phyloP scores from a whole-genome alignment of 108 stramenopile genomes.

The Schizochytrium sp. region DNA sequence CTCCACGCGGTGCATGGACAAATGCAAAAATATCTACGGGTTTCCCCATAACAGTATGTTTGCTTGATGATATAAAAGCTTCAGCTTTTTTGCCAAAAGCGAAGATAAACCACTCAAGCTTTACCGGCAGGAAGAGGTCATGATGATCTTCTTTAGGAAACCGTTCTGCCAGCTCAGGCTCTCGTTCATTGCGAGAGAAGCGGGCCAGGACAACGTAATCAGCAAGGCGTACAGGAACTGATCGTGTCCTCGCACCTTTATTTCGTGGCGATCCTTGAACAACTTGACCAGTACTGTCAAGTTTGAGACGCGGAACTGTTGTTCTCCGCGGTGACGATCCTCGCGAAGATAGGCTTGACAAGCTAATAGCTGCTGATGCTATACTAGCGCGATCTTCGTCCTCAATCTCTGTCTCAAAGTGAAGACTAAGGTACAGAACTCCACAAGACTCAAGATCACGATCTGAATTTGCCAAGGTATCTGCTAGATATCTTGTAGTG shows the following conservation, averaged over 20 bases:
- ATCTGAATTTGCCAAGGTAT: neutral
- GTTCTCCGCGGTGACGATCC: neutral
- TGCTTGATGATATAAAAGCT: constrained; percentile 21
- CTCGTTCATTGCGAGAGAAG: neutral
- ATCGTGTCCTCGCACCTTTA: neutral
- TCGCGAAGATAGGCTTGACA: neutral
- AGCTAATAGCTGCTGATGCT: neutral
- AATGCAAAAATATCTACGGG: constrained; percentile 34
- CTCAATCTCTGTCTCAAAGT: constrained; percentile 43
- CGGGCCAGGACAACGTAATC: constrained; percentile 44
- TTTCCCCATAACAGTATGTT: neutral
- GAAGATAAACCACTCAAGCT: constrained; percentile 56
- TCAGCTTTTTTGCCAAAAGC: constrained; percentile 42
- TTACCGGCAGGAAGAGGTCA: constrained; percentile 16
- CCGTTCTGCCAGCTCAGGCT: constrained; percentile 46
- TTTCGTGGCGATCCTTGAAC: neutral
- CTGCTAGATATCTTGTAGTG: neutral
- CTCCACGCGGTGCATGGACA: constrained; percentile 52
- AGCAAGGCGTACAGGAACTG: neutral
- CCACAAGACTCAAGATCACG: constrained; percentile 29
- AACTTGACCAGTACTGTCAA: neutral
- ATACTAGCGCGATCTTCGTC: constrained; percentile 26
- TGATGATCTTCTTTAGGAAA: constrained; percentile 5
- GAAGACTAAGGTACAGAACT: constrained; percentile 16
- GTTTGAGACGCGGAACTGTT: neutral